Evolutionary conservation across 2,329 filamentous ascomycete genomes (phyloP).

Genomic region (Fusarium solani-melongenae): DNA sequence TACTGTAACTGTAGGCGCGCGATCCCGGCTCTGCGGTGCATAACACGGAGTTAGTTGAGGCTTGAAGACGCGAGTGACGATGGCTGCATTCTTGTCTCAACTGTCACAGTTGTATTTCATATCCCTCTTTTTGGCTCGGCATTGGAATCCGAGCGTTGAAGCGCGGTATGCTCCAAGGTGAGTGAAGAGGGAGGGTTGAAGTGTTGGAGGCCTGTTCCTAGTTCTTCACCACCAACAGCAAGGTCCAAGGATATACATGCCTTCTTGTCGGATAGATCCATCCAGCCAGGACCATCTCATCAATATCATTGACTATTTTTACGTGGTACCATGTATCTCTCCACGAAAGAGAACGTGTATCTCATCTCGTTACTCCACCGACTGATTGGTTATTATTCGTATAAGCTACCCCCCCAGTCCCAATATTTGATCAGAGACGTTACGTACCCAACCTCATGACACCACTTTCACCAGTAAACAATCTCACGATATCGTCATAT

Average conservation of each 20-base stretch:
- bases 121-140: not conserved
- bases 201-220: not conserved
- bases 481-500: slow-evolving; percentile 19
- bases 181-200: not conserved
- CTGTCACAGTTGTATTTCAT: not conserved
- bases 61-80: not conserved
- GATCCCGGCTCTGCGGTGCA: not conserved
- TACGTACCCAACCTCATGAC: slow-evolving; percentile 3
- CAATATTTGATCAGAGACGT: not conserved
- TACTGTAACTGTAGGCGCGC: not conserved
- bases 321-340: not conserved
- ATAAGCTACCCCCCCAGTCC: not conserved
- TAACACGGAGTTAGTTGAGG: not conserved
- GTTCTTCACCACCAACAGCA: not conserved
- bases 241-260: not conserved
- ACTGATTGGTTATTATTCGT: not conserved
- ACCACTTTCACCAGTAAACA: slow-evolving; percentile 14
- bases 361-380: not conserved
- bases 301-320: not conserved
- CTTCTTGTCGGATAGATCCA: not conserved
- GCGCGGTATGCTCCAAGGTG: not conserved
- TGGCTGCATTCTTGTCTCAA: not conserved
- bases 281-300: not conserved
- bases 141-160: not conserved
- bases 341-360: not conserved